phyloP scores from a whole-genome alignment of 2,329 filamentous ascomycete species.

The Elsinoe perseae region DNA sequence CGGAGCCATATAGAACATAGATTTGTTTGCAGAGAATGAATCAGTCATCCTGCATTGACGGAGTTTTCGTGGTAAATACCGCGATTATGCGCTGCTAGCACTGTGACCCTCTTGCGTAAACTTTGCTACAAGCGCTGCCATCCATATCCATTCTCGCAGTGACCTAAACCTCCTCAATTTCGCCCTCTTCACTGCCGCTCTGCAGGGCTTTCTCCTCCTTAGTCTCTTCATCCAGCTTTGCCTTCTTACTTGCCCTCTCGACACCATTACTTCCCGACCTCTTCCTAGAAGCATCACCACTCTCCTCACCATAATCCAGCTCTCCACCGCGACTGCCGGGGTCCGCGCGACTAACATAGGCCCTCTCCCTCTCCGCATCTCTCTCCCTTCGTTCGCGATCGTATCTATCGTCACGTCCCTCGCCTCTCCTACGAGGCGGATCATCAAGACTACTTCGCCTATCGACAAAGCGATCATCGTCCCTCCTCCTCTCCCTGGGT shows the following conservation, averaged over 20 bases:
- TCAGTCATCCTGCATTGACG: no score
- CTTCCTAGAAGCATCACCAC: conserved; percentile 48
- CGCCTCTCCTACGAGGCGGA: conserved; percentile 18
- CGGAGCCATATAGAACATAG: neutral
- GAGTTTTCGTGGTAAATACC: no score
- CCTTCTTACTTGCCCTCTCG: conserved; percentile 6
- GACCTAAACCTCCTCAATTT: conserved; percentile 71
- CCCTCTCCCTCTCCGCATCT: conserved; percentile 81
- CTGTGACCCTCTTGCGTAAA: no score
- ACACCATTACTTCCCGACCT: conserved; percentile 3
- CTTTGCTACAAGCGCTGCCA: no score
- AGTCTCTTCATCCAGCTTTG: conserved; percentile 19
- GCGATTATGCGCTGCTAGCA: no score
- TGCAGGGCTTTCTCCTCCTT: conserved; percentile 57
- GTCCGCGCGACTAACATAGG: conserved; percentile 74
- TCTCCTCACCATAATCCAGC: conserved; percentile 80
- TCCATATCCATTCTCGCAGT: no score
- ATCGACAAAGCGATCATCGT: conserved; percentile 22
- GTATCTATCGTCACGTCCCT: conserved; percentile 45
- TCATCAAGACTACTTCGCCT: conserved; percentile 15
- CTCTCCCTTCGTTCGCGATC: conserved; percentile 80
- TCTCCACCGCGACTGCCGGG: conserved; percentile 75
- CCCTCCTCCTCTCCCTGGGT: conserved; percentile 21
- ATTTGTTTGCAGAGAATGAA: neutral
- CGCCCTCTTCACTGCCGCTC: conserved; percentile 92